Percentiles rank a stretch among this genome's conserved stretches.
These are phyloP conservation scores for Zalaria sp. DNA, from an alignment of 2,329 filamentous ascomycete genomes.

Conservation along the genomic window DNA sequence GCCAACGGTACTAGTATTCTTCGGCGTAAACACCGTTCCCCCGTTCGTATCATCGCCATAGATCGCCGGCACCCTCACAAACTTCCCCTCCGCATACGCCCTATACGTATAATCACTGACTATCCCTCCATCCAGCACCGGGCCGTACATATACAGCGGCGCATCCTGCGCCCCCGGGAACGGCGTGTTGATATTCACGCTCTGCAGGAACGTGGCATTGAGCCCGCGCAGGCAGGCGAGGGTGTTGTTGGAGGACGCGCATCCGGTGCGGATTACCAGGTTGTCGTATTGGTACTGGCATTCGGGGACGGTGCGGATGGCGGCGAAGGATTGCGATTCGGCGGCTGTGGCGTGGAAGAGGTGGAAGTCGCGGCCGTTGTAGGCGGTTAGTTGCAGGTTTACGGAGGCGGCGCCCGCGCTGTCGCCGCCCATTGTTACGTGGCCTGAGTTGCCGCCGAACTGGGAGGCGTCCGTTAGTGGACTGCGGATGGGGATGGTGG, in stretches of 20 bases:
- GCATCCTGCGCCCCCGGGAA: constrained; percentile 28
- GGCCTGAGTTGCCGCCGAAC: constrained; percentile 56
- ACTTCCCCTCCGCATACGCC: constrained; percentile 34
- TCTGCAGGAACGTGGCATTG: constrained; percentile 28
- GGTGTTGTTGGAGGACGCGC: constrained; percentile 23
- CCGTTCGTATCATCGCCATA: constrained; percentile 47
- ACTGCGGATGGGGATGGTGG: no score
- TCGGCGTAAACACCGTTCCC: constrained; percentile 47
- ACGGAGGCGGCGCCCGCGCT: constrained; percentile 55
- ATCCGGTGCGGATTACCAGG: constrained; percentile 35
- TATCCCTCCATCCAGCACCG: constrained; percentile 37
- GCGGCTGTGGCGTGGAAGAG: constrained; percentile 40
- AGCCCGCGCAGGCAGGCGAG: constrained; percentile 36
- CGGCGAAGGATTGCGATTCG: constrained; percentile 39
- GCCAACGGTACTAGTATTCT: constrained; percentile 28
- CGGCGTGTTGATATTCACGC: constrained; percentile 29
- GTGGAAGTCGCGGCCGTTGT: constrained; percentile 31
- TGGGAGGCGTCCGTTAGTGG: constrained; percentile 12
- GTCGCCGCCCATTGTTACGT: constrained; percentile 54
- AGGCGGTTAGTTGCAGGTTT: constrained; percentile 46
- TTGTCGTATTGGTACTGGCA: constrained; percentile 39
- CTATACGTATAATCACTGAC: constrained; percentile 34
- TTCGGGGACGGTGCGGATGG: constrained; percentile 32
- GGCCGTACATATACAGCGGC: constrained; percentile 38
- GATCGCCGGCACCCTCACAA: constrained; percentile 39